Conservation (phyloP, 2,329 filamentous ascomycete genomes). For the Xylaria digitata region DNA sequence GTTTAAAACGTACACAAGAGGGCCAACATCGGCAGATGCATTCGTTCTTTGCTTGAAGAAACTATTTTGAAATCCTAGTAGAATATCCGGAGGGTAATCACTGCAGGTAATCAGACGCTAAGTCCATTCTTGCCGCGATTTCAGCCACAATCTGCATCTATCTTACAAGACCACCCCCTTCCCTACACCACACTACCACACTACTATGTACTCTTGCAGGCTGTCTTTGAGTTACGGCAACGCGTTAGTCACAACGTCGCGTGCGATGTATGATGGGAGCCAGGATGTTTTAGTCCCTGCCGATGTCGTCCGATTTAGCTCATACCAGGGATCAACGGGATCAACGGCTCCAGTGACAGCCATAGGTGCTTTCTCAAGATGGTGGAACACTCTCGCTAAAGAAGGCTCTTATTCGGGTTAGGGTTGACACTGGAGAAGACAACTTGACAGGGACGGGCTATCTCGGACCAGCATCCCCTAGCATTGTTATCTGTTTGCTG, state of each 20-base stretch:
- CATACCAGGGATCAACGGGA: slow-evolving; percentile 32
- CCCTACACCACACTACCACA: slow-evolving; percentile 2
- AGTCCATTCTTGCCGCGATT: slow-evolving; percentile 30
- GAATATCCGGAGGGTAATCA: slow-evolving; percentile 29
- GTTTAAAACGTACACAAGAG: slow-evolving; percentile 29
- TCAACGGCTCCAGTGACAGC: slow-evolving; percentile 29
- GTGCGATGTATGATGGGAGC: slow-evolving; percentile 27
- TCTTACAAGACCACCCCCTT: slow-evolving; percentile 27
- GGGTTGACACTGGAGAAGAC: slow-evolving; percentile 18
- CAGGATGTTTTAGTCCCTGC: slow-evolving; percentile 27
- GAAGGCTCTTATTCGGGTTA: slow-evolving; percentile 31
- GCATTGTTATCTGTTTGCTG: slow-evolving; percentile 26
- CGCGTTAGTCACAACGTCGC: no score
- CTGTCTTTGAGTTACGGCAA: slow-evolving; percentile 21
- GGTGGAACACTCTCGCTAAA: slow-evolving; percentile 35
- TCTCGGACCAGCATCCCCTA: slow-evolving; percentile 22
- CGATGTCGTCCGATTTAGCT: slow-evolving; percentile 37
- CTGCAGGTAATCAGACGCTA: slow-evolving; percentile 37
- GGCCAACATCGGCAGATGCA: slow-evolving; percentile 36
- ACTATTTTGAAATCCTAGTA: slow-evolving; percentile 32
- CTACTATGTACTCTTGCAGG: no score
- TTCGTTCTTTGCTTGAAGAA: slow-evolving; percentile 21
- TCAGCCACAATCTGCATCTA: slow-evolving; percentile 39
- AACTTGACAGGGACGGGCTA: slow-evolving; percentile 18
- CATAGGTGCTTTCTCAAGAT: slow-evolving; percentile 22